These are phyloP conservation scores for Rhizoclosmatium globosum DNA, from an alignment of 192 early-diverging fungal genomes.

Conservation along the genomic window DNA sequence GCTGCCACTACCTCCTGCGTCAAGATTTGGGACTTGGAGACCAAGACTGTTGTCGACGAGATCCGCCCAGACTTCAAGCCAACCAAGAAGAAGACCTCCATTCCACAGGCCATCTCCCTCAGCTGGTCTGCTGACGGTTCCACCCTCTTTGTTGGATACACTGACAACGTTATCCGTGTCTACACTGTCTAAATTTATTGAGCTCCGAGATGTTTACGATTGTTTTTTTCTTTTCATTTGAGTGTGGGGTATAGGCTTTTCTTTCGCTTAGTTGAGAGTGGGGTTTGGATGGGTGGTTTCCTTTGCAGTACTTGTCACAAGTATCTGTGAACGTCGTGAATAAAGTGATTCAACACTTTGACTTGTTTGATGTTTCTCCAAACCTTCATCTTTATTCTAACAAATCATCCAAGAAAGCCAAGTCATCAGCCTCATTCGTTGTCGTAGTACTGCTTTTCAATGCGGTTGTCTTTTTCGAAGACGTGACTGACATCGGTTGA, in stretches of 20 bases:
- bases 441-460: too few relatives aligned
- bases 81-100: conserved; percentile 70
- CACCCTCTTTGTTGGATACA: conserved; percentile 98
- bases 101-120: conserved; percentile 93
- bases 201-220: too few relatives aligned
- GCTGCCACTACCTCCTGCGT: conserved; percentile 94
- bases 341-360: too few relatives aligned
- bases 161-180: conserved; percentile 83
- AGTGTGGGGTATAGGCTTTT: too few relatives aligned
- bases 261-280: too few relatives aligned
- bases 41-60: conserved; percentile 97
- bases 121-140: conserved; percentile 99
- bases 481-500: not conserved
- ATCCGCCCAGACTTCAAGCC: conserved; percentile 54
- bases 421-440: not conserved
- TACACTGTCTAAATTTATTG: conserved; percentile 48
- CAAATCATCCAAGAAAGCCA: not conserved
- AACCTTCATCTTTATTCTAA: not conserved
- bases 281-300: too few relatives aligned
- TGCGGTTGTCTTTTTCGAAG: not conserved
- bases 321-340: too few relatives aligned
- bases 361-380: too few relatives aligned
- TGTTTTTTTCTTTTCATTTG: too few relatives aligned
- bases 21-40: conserved; percentile 99
- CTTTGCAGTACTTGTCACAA: too few relatives aligned